A percentile compares a stretch with the other conserved stretches of the same genome.
phyloP scores from a whole-genome alignment of 257 asterid species.

The Plantago elongata region DNA sequence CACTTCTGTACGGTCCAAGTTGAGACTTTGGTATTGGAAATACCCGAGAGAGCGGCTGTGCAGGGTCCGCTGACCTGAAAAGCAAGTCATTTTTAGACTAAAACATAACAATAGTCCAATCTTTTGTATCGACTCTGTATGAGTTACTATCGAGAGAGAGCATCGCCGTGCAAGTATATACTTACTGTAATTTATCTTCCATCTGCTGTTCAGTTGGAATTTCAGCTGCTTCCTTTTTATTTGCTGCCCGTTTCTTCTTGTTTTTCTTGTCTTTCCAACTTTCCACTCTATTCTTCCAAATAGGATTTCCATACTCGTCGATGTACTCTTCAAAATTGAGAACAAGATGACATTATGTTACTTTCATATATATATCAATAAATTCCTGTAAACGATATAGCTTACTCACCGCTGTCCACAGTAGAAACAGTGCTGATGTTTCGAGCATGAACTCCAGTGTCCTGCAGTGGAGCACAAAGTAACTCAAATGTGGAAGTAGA shows the following conservation, averaged over 20 bases:
- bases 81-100: neutral
- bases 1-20: slow-evolving; percentile 60
- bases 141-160: neutral
- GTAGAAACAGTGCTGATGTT: slow-evolving; percentile 82
- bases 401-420: slow-evolving; percentile 78
- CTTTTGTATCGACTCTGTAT: neutral
- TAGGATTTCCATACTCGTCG: slow-evolving; percentile 84
- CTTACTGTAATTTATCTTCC: slow-evolving; percentile 81
- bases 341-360: slow-evolving; percentile 19
- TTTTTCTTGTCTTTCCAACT: slow-evolving; percentile 97
- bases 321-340: slow-evolving; percentile 44
- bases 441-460: slow-evolving; percentile 84
- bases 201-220: slow-evolving; percentile 67
- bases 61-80: slow-evolving; percentile 71
- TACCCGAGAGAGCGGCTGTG: slow-evolving; percentile 65
- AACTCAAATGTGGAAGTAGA: too few relatives aligned
- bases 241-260: slow-evolving; percentile 55
- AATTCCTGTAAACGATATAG: neutral
- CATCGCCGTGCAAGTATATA: neutral
- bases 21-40: slow-evolving; percentile 73
- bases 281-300: slow-evolving; percentile 96
- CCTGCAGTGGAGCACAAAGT: slow-evolving; percentile 35
- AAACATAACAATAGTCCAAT: too few relatives aligned
- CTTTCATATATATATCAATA: neutral
- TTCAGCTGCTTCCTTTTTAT: slow-evolving; percentile 22